phyloP scores from a whole-genome alignment of 306 rosid species.

The Neltuma alba region DNA sequence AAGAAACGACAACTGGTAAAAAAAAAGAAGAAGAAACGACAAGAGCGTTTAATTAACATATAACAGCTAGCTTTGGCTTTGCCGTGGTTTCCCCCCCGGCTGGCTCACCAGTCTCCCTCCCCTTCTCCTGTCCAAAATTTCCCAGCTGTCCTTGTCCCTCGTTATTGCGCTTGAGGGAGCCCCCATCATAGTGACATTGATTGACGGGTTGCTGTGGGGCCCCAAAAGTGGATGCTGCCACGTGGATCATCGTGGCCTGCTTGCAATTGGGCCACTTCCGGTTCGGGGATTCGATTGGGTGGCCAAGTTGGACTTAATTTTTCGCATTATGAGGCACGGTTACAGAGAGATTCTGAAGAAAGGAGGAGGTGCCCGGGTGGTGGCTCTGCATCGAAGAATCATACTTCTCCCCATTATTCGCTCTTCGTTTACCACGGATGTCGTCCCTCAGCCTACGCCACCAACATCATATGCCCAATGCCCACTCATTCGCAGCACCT shows the following conservation, averaged over 20 bases:
- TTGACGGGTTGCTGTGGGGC: slow-evolving; percentile 37
- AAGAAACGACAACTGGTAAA: no score
- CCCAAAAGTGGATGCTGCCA: slow-evolving; percentile 1
- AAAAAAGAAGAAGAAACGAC: no score
- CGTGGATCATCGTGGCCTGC: slow-evolving; percentile 41
- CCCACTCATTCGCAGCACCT: not conserved
- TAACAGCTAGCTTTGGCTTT: slow-evolving; percentile 22
- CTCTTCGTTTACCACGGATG: not conserved
- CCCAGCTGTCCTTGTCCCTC: not conserved
- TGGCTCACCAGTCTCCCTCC: not conserved
- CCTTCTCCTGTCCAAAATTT: slow-evolving; percentile 33
- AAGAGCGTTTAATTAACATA: slow-evolving; percentile 28
- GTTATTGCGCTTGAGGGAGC: not conserved
- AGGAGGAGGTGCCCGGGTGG: not conserved
- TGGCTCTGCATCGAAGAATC: not conserved
- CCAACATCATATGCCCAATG: no score
- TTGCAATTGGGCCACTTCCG: slow-evolving; percentile 39
- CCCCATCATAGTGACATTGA: not conserved
- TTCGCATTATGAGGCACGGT: not conserved
- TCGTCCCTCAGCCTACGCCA: not conserved
- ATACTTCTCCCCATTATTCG: not conserved
- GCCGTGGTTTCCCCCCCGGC: slow-evolving; percentile 20
- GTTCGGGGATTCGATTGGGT: slow-evolving; percentile 39
- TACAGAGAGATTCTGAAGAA: not conserved
- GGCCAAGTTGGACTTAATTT: slow-evolving; percentile 23